These are phyloP conservation scores for Penicillium chermesinum DNA, from an alignment of 495 filamentous ascomycete species.

Conservation along the genomic window DNA sequence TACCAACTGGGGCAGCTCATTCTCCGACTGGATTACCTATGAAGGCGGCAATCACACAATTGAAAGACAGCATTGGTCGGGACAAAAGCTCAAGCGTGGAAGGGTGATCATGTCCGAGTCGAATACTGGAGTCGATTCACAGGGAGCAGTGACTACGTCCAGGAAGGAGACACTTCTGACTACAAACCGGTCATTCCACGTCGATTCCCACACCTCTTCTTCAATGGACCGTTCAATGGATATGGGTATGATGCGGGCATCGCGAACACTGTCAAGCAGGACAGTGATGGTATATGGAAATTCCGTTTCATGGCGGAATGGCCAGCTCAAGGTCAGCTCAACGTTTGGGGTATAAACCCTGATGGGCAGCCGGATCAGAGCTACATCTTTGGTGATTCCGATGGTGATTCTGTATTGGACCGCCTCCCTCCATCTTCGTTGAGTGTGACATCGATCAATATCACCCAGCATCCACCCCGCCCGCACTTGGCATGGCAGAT, in stretches of 20 bases:
- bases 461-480: constrained; percentile 50
- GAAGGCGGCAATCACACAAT: constrained; percentile 44
- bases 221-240: constrained; percentile 62
- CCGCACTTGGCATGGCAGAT: constrained; percentile 56
- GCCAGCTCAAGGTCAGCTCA: constrained; percentile 59
- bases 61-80: constrained; percentile 49
- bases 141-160: constrained; percentile 60
- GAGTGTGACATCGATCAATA: constrained; percentile 51
- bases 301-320: constrained; percentile 61
- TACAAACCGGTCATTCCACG: constrained; percentile 35
- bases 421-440: constrained; percentile 60
- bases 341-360: constrained; percentile 64
- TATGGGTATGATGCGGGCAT: constrained; percentile 65
- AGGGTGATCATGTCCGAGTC: constrained; percentile 59
- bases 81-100: constrained; percentile 57
- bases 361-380: constrained; percentile 60
- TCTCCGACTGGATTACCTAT: constrained; percentile 57
- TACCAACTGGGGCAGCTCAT: constrained; percentile 56
- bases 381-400: constrained; percentile 55
- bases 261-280: constrained; percentile 49
- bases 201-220: constrained; percentile 60
- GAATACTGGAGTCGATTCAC: constrained; percentile 64
- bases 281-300: constrained; percentile 52
- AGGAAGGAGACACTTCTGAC: constrained; percentile 52
- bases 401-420: constrained; percentile 58